Conservation (phyloP, 208 protist species). For the Leptomonas pyrrhocoris region DNA sequence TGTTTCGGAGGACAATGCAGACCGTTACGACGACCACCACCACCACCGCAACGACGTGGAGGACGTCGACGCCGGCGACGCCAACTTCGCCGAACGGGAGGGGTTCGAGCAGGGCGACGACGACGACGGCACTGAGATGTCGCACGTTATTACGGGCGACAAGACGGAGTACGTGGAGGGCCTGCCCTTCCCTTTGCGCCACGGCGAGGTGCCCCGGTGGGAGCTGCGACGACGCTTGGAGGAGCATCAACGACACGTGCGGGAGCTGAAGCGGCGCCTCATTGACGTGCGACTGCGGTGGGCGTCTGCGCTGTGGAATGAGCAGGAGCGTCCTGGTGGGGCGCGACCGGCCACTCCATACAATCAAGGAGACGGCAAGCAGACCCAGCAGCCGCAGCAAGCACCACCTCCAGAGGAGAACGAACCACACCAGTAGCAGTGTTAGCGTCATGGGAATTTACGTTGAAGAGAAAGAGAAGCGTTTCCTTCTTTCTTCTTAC, state of each 20-base stretch:
- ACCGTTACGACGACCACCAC: too few relatives aligned
- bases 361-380: not conserved
- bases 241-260: conserved; percentile 21
- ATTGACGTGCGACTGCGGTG: conserved; percentile 22
- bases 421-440: too few relatives aligned
- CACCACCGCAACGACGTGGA: not conserved
- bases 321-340: conserved; percentile 4
- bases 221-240: conserved; percentile 21
- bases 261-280: conserved; percentile 20
- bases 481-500: not conserved
- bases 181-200: conserved; percentile 20
- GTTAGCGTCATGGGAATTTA: too few relatives aligned
- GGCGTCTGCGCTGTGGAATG: conserved; percentile 16
- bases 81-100: not conserved
- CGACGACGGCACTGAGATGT: conserved; percentile 13
- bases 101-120: conserved; percentile 19
- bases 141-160: conserved; percentile 16
- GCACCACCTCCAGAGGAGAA: too few relatives aligned
- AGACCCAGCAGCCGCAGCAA: conserved; percentile 7
- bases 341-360: not conserved
- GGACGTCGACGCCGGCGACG: not conserved
- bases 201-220: conserved; percentile 12
- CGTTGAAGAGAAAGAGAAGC: too few relatives aligned
- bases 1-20: not conserved
- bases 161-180: conserved; percentile 16